phyloP scores from a whole-genome alignment of 2,329 filamentous ascomycete species.

The Dothiorella sarmentorum region DNA sequence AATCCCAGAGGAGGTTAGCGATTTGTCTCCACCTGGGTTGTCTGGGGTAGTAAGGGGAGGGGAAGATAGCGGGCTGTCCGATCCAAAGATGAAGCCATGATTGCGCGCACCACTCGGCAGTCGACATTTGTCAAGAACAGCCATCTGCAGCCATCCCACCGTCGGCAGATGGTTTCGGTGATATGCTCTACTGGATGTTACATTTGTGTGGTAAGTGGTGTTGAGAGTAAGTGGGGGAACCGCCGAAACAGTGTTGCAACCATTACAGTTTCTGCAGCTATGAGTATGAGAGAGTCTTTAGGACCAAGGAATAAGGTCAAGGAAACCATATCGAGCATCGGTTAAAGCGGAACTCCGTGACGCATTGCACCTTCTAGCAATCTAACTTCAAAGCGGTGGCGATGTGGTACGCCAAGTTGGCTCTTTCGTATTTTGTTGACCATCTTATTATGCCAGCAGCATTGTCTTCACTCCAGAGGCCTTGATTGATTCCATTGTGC shows the following conservation, averaged over 20 bases:
- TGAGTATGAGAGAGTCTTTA: neutral
- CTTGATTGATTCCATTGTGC: too few species aligned
- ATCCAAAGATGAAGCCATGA: neutral
- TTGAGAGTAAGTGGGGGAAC: neutral
- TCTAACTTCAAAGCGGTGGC: too few species aligned
- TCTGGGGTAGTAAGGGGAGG: neutral
- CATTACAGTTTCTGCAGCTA: neutral
- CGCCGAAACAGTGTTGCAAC: neutral
- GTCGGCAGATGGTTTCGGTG: neutral
- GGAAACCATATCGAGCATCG: too few species aligned
- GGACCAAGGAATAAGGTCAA: too few species aligned
- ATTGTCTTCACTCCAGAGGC: too few species aligned
- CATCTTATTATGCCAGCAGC: too few species aligned
- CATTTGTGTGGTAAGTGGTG: neutral
- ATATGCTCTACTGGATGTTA: neutral
- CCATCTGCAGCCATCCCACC: neutral
- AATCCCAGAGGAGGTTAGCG: constrained; percentile 1
- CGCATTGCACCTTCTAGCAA: too few species aligned
- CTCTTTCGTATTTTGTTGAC: too few species aligned
- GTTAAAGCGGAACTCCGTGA: too few species aligned
- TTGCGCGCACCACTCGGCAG: neutral
- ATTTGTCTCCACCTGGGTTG: neutral
- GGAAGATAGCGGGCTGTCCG: neutral
- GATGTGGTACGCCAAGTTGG: too few species aligned
- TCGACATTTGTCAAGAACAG: neutral